Conservation (phyloP, 208 protist species). For the Naegleria lovaniensis region DNA sequence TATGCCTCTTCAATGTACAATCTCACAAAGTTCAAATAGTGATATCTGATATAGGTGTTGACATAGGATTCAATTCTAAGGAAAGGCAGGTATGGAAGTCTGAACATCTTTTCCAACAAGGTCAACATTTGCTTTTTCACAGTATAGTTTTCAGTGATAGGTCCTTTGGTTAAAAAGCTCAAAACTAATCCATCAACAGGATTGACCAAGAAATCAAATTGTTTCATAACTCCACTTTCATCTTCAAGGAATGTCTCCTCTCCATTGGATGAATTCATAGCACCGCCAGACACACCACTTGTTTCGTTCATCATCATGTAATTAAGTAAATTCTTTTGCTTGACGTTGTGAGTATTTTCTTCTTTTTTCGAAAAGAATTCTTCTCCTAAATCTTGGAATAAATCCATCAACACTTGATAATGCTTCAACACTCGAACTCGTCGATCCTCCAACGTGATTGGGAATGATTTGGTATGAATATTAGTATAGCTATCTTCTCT, state of each 20-base stretch:
- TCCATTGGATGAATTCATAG: not conserved
- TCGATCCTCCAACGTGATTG: not conserved
- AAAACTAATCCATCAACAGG: constrained; percentile 15
- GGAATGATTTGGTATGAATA: not conserved
- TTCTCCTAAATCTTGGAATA: constrained; percentile 2
- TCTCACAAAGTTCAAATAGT: constrained; percentile 20
- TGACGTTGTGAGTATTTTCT: not conserved
- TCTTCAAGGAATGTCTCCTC: not conserved
- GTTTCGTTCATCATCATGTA: not conserved
- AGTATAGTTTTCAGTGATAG: not conserved
- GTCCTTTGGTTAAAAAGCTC: not conserved
- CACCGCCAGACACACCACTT: not conserved
- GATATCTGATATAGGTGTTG: constrained; percentile 14
- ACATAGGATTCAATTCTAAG: not conserved
- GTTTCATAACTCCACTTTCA: constrained; percentile 10
- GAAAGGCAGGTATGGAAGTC: not conserved
- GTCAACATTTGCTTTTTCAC: constrained; percentile 20
- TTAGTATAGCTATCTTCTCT: not conserved
- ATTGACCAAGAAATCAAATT: constrained; percentile 28
- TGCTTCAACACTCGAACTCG: not conserved
- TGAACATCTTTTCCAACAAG: constrained; percentile 21
- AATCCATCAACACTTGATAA: constrained; percentile 11
- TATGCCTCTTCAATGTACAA: not conserved
- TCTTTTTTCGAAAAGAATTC: constrained; percentile 16
- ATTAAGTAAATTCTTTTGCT: not conserved